Conservation (phyloP, 176 grass and related monocot genomes). For the Oryza nivara region DNA sequence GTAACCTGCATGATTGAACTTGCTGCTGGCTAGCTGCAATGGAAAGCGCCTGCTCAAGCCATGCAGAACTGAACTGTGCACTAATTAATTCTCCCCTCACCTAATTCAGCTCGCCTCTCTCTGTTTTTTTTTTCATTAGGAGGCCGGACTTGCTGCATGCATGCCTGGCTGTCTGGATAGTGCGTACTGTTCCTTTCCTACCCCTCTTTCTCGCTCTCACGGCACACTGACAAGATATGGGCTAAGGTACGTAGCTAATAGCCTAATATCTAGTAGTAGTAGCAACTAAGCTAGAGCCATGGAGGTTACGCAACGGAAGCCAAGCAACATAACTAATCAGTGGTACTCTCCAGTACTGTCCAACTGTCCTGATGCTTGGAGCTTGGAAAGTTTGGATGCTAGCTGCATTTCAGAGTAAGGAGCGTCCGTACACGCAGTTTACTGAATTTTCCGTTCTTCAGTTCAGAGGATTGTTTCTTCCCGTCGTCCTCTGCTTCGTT, state of each 20-base stretch:
- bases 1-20: conserved; percentile 59
- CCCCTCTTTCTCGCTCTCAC: conserved; percentile 22
- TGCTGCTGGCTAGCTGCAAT: conserved; percentile 27
- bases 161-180: background rate
- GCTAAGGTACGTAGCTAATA: background rate
- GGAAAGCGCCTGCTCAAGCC: conserved; percentile 34
- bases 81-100: conserved; percentile 49
- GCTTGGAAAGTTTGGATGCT: background rate
- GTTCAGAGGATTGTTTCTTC: background rate
- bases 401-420: background rate
- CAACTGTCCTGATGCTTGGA: background rate
- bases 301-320: conserved; percentile 9
- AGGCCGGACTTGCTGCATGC: background rate
- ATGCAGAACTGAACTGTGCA: conserved; percentile 57
- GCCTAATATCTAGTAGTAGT: background rate
- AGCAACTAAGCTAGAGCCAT: background rate
- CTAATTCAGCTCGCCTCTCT: conserved; percentile 11
- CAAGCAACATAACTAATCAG: background rate
- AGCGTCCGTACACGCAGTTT: background rate
- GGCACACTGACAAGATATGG: conserved; percentile 29
- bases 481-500: background rate
- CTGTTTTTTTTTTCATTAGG: conserved; percentile 29
- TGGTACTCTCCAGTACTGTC: background rate
- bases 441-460: conserved; percentile 23
- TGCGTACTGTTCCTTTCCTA: conserved; percentile 19